Evolutionary conservation across 208 protist genomes (phyloP).

Genomic region (Leishmania gerbilli): DNA sequence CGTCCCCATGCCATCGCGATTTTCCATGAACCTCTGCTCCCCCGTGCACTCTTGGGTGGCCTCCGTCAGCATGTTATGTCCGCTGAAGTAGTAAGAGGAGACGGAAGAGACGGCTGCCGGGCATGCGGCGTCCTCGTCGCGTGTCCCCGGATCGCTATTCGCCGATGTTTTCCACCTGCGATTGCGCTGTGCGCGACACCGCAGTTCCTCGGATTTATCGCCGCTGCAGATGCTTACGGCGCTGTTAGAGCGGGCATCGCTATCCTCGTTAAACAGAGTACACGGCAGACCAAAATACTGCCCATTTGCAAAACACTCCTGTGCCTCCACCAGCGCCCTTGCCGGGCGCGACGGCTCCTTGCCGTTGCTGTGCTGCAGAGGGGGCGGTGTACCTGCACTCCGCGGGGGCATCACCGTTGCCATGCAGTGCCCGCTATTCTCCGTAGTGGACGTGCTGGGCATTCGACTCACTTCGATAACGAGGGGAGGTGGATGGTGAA

Average conservation of each 20-base stretch:
- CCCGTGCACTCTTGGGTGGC: neutral
- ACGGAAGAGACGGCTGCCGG: neutral
- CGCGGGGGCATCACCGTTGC: neutral
- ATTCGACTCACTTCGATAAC: neutral
- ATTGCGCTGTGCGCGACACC: neutral
- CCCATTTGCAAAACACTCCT: neutral
- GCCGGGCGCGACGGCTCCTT: neutral
- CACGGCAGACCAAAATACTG: neutral
- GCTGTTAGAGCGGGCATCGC: neutral
- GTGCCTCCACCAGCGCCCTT: neutral
- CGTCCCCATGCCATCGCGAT: neutral
- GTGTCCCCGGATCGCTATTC: neutral
- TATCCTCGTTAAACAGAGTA: neutral
- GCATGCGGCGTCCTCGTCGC: neutral
- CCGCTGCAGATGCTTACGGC: neutral
- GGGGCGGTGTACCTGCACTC: neutral
- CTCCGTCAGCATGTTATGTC: neutral
- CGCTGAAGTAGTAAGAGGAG: neutral
- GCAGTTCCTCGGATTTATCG: neutral
- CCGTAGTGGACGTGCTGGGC: neutral
- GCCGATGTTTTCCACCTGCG: neutral
- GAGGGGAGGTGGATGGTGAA: neutral
- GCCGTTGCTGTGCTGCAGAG: neutral
- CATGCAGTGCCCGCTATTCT: neutral
- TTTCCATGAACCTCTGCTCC: neutral